phyloP scores from a whole-genome alignment of 345 rosid genomes.

The Brassica incana region DNA sequence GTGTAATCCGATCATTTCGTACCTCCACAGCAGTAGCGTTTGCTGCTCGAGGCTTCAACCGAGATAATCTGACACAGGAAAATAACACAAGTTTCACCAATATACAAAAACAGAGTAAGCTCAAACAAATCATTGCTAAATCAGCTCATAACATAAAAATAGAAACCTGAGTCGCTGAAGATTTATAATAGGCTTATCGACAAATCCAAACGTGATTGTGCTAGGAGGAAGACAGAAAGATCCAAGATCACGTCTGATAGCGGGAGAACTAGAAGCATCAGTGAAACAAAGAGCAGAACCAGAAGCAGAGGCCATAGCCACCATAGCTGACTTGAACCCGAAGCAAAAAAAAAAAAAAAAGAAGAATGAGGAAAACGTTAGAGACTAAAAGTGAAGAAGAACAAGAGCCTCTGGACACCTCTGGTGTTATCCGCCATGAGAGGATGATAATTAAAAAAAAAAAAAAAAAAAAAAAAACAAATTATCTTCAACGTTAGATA shows the following conservation, averaged over 20 bases:
- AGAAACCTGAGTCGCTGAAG: slow-evolving; percentile 28
- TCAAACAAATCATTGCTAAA: not conserved
- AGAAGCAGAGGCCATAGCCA: slow-evolving; percentile 42
- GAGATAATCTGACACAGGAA: slow-evolving; percentile 49
- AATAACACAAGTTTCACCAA: not conserved
- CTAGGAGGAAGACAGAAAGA: slow-evolving; percentile 24
- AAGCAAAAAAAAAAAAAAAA: not conserved
- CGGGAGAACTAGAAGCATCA: slow-evolving; percentile 27
- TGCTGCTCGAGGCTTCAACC: slow-evolving; percentile 55
- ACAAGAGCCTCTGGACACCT: slow-evolving; percentile 20
- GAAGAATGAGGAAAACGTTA: slow-evolving; percentile 23
- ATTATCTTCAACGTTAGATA: slow-evolving; percentile 46
- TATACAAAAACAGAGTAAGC: not conserved
- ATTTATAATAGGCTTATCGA: slow-evolving; percentile 26
- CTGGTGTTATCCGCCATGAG: slow-evolving; percentile 42
- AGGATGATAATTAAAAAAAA: slow-evolving; percentile 24
- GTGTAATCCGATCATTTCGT: slow-evolving; percentile 30
- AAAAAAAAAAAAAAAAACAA: not conserved
- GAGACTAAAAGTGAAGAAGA: slow-evolving; percentile 24
- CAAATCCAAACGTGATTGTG: slow-evolving; percentile 21
- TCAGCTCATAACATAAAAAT: too few relatives aligned
- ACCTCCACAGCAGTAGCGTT: slow-evolving; percentile 82
- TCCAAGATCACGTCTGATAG: slow-evolving; percentile 19
- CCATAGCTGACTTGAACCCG: slow-evolving; percentile 30
- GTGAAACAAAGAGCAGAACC: slow-evolving; percentile 40